phyloP scores from a whole-genome alignment of 2,329 filamentous ascomycete species.

The Clarireedia homoeocarpa region DNA sequence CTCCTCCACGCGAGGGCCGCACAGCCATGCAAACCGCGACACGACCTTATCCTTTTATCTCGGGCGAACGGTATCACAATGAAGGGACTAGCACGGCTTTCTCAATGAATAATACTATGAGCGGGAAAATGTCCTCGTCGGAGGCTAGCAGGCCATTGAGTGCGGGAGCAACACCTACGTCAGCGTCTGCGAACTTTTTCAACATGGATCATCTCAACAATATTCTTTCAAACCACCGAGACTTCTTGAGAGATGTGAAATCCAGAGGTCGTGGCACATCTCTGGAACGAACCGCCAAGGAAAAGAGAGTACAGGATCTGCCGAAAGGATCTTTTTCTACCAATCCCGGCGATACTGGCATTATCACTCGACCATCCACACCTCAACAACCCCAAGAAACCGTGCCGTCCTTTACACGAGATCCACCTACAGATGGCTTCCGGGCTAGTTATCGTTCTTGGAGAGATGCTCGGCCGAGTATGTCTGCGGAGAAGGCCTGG shows the following conservation, averaged over 20 bases:
- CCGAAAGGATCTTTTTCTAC: conserved; percentile 24
- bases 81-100: conserved; percentile 7
- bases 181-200: conserved; percentile 11
- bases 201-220: conserved; percentile 31
- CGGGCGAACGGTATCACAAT: conserved; percentile 13
- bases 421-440: conserved; percentile 25
- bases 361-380: conserved; percentile 22
- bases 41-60: conserved; percentile 1
- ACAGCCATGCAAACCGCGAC: not conserved
- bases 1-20: not conserved
- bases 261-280: conserved; percentile 32
- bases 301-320: conserved; percentile 31
- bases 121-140: conserved; percentile 9
- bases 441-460: conserved; percentile 29
- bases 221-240: conserved; percentile 31
- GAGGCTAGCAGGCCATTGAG: conserved; percentile 10
- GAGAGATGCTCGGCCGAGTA: conserved; percentile 23
- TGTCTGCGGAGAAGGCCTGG: conserved; percentile 49
- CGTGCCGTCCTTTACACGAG: conserved; percentile 17
- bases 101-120: conserved; percentile 13
- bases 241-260: conserved; percentile 25
- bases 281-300: conserved; percentile 36
- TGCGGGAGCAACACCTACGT: conserved; percentile 15
- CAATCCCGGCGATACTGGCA: conserved; percentile 30
- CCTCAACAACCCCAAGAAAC: conserved; percentile 17